These are phyloP conservation scores for Glonium stellatum DNA, from an alignment of 495 filamentous ascomycete genomes.

Conservation along the genomic window DNA sequence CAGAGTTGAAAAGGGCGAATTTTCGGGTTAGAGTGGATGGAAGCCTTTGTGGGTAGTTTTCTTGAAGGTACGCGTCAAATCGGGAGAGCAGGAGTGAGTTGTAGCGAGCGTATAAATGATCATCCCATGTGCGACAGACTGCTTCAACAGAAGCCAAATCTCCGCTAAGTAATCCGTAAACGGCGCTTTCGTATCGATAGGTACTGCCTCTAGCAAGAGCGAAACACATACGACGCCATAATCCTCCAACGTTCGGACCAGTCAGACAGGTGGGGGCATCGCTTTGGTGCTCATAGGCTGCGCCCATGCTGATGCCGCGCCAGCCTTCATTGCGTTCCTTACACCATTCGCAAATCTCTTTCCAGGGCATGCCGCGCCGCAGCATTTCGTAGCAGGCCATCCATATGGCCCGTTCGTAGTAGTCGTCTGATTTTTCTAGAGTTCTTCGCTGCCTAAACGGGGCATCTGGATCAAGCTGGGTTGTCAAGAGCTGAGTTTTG, in stretches of 20 bases:
- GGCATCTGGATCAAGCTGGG: slow-evolving; percentile 93
- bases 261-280: slow-evolving; percentile 20
- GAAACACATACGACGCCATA: slow-evolving; percentile 81
- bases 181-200: slow-evolving; percentile 70
- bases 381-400: slow-evolving; percentile 83
- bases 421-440: slow-evolving; percentile 72
- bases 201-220: slow-evolving; percentile 61
- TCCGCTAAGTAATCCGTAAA: slow-evolving; percentile 82
- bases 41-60: slow-evolving; percentile 40
- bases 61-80: slow-evolving; percentile 56
- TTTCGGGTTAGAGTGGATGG: slow-evolving; percentile 36
- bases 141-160: slow-evolving; percentile 68
- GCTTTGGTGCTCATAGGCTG: slow-evolving; percentile 25
- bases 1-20: slow-evolving; percentile 49
- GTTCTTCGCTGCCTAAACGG: slow-evolving; percentile 64
- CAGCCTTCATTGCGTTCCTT: slow-evolving; percentile 70
- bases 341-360: slow-evolving; percentile 73
- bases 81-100: slow-evolving; percentile 68
- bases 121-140: slow-evolving; percentile 77
- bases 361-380: slow-evolving; percentile 64
- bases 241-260: slow-evolving; percentile 42
- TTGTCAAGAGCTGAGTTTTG: slow-evolving; percentile 60
- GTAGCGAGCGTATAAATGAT: slow-evolving; percentile 84
- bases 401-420: slow-evolving; percentile 82
- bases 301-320: slow-evolving; percentile 66